Evolutionary conservation across 139 green algal species (phyloP), one percentile per base, ranked within the genome.

Genomic region (Pedinophyceae sp.): DNA sequence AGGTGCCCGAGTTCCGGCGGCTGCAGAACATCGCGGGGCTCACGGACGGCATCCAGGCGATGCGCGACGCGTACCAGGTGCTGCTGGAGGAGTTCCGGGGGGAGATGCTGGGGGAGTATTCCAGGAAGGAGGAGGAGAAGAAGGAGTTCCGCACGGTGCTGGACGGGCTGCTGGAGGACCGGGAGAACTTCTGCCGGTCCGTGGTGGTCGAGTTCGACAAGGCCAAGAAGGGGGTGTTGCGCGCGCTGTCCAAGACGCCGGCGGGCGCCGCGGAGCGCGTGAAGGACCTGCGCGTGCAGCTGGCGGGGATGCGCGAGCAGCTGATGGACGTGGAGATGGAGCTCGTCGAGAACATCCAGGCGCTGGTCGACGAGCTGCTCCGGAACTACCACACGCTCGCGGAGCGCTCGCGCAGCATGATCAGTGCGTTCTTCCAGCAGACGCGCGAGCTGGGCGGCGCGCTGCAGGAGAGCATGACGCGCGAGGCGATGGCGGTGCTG

Each of bases 1-100:
- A 75, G 23, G 78, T 87, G 55, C 56, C 70, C 7, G 78, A 90
- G 58, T 83, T 74, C 74, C 22, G n/a, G n/a, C n/a, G n/a, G 24
- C 48, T 30, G 13, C 13, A 27, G 23, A 27, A 27, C 13, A 28
- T 47, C 16, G n/a, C 4, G 18, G 27, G 13, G 13, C 13, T 50
- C 13, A 50, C 43, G 19, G 43, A 50, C 43, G 22, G 17, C 13
- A 22, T 5, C 17, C 4, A 17, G 16, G 48, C 30, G 22, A 18
- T 53, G 4, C 20, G 23, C 22, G 24, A 53, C 48, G 13, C 54
- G 19, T 56, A 59, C 45, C 5, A 25, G 45, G 5, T 13, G 45
- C n/a, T 26, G 18, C 13, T 50, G 45, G 45, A 50, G 45, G 18
- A 20, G 52, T 58, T 58, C 55, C n/a, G n/a, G 25, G 16, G 20